Percentiles rank a stretch among this genome's conserved stretches.
Evolutionary conservation across 2,329 filamentous ascomycete genomes (phyloP).

Genomic region (Colletotrichum scovillei): DNA sequence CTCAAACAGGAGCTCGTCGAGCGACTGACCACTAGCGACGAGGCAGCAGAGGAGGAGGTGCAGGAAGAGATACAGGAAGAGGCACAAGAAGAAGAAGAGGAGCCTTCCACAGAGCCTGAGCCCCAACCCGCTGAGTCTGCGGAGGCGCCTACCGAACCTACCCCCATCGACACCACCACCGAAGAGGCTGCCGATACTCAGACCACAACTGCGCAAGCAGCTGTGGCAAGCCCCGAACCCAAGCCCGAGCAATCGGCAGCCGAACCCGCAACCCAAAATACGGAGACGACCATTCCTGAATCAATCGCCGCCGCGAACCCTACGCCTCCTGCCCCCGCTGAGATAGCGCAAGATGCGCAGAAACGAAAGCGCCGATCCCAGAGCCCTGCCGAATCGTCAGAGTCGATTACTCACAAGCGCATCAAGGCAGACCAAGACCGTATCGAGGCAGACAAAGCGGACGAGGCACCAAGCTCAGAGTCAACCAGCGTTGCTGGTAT

Average conservation of each 20-base stretch:
- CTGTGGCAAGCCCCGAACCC: neutral
- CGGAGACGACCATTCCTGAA: neutral
- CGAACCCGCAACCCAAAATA: neutral
- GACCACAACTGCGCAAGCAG: slow-evolving; percentile 39
- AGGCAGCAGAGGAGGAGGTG: neutral
- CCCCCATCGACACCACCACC: slow-evolving; percentile 8
- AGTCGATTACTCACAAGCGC: slow-evolving; percentile 67
- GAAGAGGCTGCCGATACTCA: slow-evolving; percentile 6
- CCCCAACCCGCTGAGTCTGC: slow-evolving; percentile 28
- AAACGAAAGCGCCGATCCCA: slow-evolving; percentile 76
- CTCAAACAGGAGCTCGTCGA: slow-evolving; percentile 79
- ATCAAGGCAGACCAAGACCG: slow-evolving; percentile 62
- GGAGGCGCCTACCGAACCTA: slow-evolving; percentile 30
- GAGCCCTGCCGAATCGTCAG: slow-evolving; percentile 67
- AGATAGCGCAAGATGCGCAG: slow-evolving; percentile 61
- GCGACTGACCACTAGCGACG: slow-evolving; percentile 63
- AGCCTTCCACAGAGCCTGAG: slow-evolving; percentile 8
- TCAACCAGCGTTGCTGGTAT: slow-evolving; percentile 14
- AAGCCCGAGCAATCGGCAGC: neutral
- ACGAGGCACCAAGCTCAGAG: neutral
- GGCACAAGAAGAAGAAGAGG: slow-evolving; percentile 24
- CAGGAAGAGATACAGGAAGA: slow-evolving; percentile 13
- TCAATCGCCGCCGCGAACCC: slow-evolving; percentile 12
- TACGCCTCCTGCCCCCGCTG: slow-evolving; percentile 28
- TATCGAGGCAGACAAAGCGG: slow-evolving; percentile 52